Conservation (phyloP, 192 early-diverging fungal genomes). For the Pecoramyces ruminantium region DNA sequence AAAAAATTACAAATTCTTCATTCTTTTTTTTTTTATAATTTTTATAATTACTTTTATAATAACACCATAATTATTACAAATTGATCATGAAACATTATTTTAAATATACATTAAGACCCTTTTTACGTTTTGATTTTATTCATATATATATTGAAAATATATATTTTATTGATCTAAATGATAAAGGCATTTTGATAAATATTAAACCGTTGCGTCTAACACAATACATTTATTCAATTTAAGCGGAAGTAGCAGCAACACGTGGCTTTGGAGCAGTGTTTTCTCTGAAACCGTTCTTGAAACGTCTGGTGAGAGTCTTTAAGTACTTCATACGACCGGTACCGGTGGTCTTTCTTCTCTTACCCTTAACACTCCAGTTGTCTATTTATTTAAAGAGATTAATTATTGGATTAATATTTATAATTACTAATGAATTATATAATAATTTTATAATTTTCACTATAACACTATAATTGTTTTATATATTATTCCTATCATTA, state of each 20-base stretch:
- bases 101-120: not conserved
- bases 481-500: no score
- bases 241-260: not conserved
- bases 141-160: not conserved
- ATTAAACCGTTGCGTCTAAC: not conserved
- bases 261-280: not conserved
- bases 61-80: no score
- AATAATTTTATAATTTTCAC: no score
- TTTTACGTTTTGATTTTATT: not conserved
- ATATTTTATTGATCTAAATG: not conserved
- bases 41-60: no score
- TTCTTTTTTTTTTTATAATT: no score
- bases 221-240: not conserved
- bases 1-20: no score
- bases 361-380: slow-evolving; percentile 93
- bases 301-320: slow-evolving; percentile 76
- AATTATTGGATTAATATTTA: not conserved
- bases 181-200: not conserved
- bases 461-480: no score
- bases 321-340: slow-evolving; percentile 96
- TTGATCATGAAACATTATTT: not conserved
- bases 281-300: slow-evolving; percentile 97
- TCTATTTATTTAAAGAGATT: slow-evolving; percentile 17
- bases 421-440: no score
- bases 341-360: slow-evolving; percentile 98